Conservation (phyloP, 768 basidiomycete genomes). For the Serendipita indica region DNA sequence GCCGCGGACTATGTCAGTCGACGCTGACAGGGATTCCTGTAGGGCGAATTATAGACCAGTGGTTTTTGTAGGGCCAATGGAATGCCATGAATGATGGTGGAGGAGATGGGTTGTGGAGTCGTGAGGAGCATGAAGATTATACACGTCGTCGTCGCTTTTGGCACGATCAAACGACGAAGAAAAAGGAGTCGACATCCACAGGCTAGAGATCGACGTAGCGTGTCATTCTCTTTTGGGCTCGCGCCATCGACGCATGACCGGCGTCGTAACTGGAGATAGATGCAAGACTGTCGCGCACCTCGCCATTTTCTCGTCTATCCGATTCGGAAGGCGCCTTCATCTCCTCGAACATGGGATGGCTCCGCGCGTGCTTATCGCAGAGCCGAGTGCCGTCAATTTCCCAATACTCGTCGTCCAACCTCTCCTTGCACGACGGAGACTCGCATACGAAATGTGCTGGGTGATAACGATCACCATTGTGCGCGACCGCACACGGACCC, state of each 20-base stretch:
- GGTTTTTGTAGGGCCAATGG: too few relatives aligned
- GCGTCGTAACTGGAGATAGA: not conserved
- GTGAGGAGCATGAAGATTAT: not conserved
- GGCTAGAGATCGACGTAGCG: slow-evolving; percentile 7
- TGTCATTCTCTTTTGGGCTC: slow-evolving; percentile 6
- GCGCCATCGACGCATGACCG: not conserved
- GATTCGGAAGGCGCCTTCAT: not conserved
- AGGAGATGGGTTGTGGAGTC: not conserved
- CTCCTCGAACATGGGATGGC: slow-evolving; percentile 1
- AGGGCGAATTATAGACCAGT: too few relatives aligned
- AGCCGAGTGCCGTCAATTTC: slow-evolving; percentile 75
- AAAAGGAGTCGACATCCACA: too few relatives aligned
- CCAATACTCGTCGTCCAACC: slow-evolving; percentile 64
- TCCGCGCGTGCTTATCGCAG: slow-evolving; percentile 65
- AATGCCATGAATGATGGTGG: too few relatives aligned
- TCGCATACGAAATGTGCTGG: slow-evolving; percentile 83
- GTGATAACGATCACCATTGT: slow-evolving; percentile 68
- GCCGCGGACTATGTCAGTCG: too few relatives aligned
- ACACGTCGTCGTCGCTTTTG: not conserved
- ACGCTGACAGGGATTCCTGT: too few relatives aligned
- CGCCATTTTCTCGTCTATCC: not conserved
- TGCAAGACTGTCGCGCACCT: slow-evolving; percentile 1
- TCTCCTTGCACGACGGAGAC: slow-evolving; percentile 36
- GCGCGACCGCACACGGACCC: slow-evolving; percentile 80
- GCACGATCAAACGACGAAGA: not conserved